Base-by-base conservation (phyloP, 768 basidiomycete species). In the Postia placenta region DNA sequence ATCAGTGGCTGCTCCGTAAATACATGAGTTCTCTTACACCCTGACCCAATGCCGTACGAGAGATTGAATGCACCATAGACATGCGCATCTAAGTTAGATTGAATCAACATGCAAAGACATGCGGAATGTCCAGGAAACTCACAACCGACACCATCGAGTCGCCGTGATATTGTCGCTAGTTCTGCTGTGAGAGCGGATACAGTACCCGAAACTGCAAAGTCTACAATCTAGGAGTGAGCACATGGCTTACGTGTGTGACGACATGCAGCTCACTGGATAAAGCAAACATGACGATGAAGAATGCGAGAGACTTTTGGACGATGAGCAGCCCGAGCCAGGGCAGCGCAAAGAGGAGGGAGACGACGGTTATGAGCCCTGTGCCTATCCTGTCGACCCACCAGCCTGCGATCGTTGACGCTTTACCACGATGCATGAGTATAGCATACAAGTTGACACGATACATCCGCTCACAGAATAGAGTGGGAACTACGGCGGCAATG, bases 11-110 rank as follows among this genome's bases (percentile, higher is more conserved):
- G 30, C 15, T 7, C 15, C 30, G 30, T 15, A 15, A 33, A 33
- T 33, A 33, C 7, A 33, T 15, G 44, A 28, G 42, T 12, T 30
- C 15, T 67, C 76, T 62, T 55, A 85, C 85, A 59, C 40, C 78
- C 66, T 27, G 80, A 74, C 25, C 84, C 86, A 49, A 84, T 60
- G 1, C 82, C 85, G 52, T 80, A 87, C 2, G 78, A 79, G 11
- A 88, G 59, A 65, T 87, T 90, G 60, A 86, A 87, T 0, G 79
- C 81, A 3, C 80, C 86, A 56, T 86, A 89, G 2, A 85, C 73
- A 57, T 88, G 85, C 0, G 76, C 86, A 63, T 83, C 87, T 88
- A 55, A 24, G 40, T 33, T 33, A 4, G n/a, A 50, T 40, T 2
- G 17, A 14, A 24, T 41, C 24, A 50, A 26, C 43, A 33, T 48